phyloP scores from a whole-genome alignment of 78 protist species.

The Dictyostelium citrinum region DNA sequence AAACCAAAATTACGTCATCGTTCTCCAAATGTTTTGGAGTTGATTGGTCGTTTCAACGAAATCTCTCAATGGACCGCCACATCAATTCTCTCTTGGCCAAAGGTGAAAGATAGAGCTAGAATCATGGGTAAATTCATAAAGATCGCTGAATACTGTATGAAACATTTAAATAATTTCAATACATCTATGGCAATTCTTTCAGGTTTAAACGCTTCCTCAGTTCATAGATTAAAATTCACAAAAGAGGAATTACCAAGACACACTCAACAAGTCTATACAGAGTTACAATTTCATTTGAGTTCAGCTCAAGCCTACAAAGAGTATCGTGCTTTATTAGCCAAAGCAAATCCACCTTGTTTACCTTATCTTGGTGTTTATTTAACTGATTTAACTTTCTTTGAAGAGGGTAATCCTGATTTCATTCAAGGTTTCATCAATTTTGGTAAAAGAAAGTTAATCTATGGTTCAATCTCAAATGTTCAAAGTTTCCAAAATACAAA shows the following conservation, averaged over 20 bases:
- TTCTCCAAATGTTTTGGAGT: slow-evolving; percentile 75
- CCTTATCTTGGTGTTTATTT: slow-evolving; percentile 76
- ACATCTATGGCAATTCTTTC: slow-evolving; percentile 76
- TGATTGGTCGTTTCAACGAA: slow-evolving; percentile 74
- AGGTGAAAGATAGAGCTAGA: slow-evolving; percentile 68
- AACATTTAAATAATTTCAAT: slow-evolving; percentile 53
- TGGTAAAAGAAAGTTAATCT: slow-evolving; percentile 60
- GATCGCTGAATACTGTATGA: slow-evolving; percentile 65
- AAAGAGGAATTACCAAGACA: slow-evolving; percentile 77
- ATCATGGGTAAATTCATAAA: slow-evolving; percentile 62
- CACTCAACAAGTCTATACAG: slow-evolving; percentile 33
- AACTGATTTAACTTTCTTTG: slow-evolving; percentile 79
- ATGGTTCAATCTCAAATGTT: slow-evolving; percentile 37
- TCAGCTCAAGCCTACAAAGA: slow-evolving; percentile 12
- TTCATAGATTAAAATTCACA: slow-evolving; percentile 65
- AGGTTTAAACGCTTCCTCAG: slow-evolving; percentile 60
- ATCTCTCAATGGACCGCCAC: slow-evolving; percentile 82
- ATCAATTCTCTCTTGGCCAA: slow-evolving; percentile 29
- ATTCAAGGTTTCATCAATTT: slow-evolving; percentile 68
- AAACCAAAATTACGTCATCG: slow-evolving; percentile 80
- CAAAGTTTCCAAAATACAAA: slow-evolving; percentile 47
- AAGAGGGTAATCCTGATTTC: slow-evolving; percentile 80
- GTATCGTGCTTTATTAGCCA: slow-evolving; percentile 38
- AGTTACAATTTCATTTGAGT: slow-evolving; percentile 11
- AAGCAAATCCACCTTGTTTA: slow-evolving; percentile 68